phyloP scores from a whole-genome alignment of 2,329 filamentous ascomycete genomes.

The Diplodia seriata region DNA sequence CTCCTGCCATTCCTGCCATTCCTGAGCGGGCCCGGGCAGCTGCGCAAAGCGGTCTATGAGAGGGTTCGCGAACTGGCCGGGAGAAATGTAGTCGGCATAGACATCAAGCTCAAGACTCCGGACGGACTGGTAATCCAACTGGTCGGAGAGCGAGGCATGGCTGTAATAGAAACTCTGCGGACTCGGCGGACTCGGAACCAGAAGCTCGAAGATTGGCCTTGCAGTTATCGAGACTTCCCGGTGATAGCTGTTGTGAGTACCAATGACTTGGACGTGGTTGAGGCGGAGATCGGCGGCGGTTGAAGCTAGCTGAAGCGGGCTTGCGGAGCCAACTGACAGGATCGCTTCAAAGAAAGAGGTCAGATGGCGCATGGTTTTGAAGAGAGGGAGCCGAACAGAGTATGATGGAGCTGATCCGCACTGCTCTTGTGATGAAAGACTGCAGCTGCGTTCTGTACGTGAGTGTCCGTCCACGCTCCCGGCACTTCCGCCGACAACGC shows the following conservation, averaged over 20 bases:
- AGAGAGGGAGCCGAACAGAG: constrained; percentile 11
- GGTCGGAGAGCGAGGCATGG: constrained; percentile 54
- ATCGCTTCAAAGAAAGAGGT: constrained; percentile 19
- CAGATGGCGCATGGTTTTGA: constrained; percentile 5
- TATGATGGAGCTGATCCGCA: constrained; percentile 8
- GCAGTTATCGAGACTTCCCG: constrained; percentile 54
- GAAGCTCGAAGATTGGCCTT: constrained; percentile 49
- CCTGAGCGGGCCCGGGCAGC: constrained; percentile 48
- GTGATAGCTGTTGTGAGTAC: constrained; percentile 62
- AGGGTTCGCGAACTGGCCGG: constrained; percentile 57
- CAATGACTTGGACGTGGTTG: constrained; percentile 61
- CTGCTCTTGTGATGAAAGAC: background rate
- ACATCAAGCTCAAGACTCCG: constrained; percentile 59
- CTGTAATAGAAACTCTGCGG: constrained; percentile 57
- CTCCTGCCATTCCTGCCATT: constrained; percentile 45
- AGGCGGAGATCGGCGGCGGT: constrained; percentile 49
- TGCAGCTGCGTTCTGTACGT: constrained; percentile 3
- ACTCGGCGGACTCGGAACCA: constrained; percentile 45
- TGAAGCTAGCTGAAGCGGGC: background rate
- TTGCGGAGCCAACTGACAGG: constrained; percentile 5
- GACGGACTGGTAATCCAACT: constrained; percentile 55
- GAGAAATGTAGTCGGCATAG: constrained; percentile 55
- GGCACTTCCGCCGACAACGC: constrained; percentile 10
- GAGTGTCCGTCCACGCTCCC: background rate
- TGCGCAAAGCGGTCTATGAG: constrained; percentile 52